These are phyloP conservation scores for Colletotrichum viniferum DNA, from an alignment of 2,329 filamentous ascomycete species.

Conservation along the genomic window DNA sequence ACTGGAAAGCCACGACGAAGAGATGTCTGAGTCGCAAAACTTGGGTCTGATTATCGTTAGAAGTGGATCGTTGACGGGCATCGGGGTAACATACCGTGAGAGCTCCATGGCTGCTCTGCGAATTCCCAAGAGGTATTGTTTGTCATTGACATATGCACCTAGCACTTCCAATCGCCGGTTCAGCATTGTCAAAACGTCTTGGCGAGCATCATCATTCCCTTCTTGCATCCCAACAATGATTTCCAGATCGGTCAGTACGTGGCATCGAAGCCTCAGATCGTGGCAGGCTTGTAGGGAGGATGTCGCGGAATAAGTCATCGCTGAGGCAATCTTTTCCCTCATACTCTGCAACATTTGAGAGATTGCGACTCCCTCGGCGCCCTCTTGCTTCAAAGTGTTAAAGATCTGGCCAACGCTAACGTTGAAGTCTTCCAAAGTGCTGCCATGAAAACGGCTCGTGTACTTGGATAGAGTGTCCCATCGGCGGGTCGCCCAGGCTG, in stretches of 20 bases:
- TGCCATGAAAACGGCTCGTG: slow-evolving; percentile 57
- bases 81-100: slow-evolving; percentile 56
- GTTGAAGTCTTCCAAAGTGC: slow-evolving; percentile 73
- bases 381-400: slow-evolving; percentile 63
- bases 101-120: slow-evolving; percentile 87
- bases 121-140: slow-evolving; percentile 89
- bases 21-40: slow-evolving; percentile 76
- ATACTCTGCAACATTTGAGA: slow-evolving; percentile 63
- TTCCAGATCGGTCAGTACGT: slow-evolving; percentile 87
- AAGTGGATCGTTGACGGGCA: not conserved
- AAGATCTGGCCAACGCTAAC: slow-evolving; percentile 70
- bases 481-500: slow-evolving; percentile 86
- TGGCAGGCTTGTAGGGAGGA: slow-evolving; percentile 84
- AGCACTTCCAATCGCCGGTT: slow-evolving; percentile 84
- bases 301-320: slow-evolving; percentile 78
- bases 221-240: slow-evolving; percentile 63
- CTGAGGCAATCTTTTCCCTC: slow-evolving; percentile 72
- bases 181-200: slow-evolving; percentile 58
- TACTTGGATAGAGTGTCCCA: slow-evolving; percentile 79
- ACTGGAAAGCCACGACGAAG: slow-evolving; percentile 83
- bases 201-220: slow-evolving; percentile 43
- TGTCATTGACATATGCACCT: slow-evolving; percentile 88
- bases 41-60: slow-evolving; percentile 43
- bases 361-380: slow-evolving; percentile 56
- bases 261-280: slow-evolving; percentile 82